Evolutionary conservation across 2,329 filamentous ascomycete species (phyloP).

Genomic region (Aspergillus tanneri): DNA sequence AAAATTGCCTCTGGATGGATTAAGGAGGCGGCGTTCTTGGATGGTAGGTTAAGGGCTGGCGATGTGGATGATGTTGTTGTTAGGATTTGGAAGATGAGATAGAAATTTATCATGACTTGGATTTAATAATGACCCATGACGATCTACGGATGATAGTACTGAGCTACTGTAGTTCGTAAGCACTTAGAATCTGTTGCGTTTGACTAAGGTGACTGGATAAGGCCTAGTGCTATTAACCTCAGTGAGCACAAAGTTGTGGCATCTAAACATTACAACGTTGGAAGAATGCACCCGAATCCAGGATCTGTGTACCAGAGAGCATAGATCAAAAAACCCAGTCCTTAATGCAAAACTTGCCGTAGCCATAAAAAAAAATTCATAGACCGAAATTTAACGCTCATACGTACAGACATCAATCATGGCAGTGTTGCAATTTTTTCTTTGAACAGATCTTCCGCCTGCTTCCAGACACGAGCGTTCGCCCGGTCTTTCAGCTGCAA

Average conservation of each 20-base stretch:
- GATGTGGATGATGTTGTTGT: background rate
- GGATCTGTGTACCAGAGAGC: no score
- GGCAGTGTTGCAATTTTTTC: slow-evolving; percentile 75
- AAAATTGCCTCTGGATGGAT: background rate
- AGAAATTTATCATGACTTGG: no score
- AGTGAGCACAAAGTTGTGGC: no score
- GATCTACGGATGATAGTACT: no score
- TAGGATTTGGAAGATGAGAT: background rate
- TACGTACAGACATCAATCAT: slow-evolving; percentile 18
- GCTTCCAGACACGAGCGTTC: slow-evolving; percentile 72
- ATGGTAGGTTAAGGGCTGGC: background rate
- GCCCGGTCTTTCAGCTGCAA: slow-evolving; percentile 73
- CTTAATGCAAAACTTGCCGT: background rate
- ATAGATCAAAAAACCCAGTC: background rate
- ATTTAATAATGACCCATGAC: no score
- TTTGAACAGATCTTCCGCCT: slow-evolving; percentile 79
- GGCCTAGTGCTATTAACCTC: no score
- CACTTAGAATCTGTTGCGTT: no score
- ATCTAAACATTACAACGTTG: no score
- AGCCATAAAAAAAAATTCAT: background rate
- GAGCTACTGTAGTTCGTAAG: no score
- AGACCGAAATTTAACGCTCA: slow-evolving; percentile 17
- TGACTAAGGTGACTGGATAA: no score
- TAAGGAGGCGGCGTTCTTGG: background rate
- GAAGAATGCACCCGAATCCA: no score